These are phyloP conservation scores for Diplodia scrobiculata DNA, from an alignment of 2,329 filamentous ascomycete genomes.

Conservation along the genomic window DNA sequence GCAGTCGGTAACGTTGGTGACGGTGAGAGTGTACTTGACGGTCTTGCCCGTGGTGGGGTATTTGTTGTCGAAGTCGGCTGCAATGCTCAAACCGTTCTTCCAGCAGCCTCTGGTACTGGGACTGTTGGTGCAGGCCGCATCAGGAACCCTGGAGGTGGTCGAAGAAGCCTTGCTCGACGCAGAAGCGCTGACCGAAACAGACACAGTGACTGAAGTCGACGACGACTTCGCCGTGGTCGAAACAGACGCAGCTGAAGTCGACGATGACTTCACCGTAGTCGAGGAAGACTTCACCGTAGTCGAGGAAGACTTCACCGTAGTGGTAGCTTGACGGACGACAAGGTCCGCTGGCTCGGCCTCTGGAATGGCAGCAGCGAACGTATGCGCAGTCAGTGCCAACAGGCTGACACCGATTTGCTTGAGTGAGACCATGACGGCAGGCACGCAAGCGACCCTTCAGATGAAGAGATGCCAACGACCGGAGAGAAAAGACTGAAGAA, in stretches of 20 bases:
- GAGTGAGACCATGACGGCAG: slow-evolving; percentile 36
- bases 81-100: slow-evolving; percentile 48
- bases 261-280: slow-evolving; percentile 31
- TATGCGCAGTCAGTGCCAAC: slow-evolving; percentile 33
- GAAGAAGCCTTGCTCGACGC: background rate
- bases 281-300: slow-evolving; percentile 32
- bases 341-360: slow-evolving; percentile 27
- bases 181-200: background rate
- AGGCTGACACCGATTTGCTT: slow-evolving; percentile 23
- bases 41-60: slow-evolving; percentile 45
- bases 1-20: slow-evolving; percentile 48
- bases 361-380: slow-evolving; percentile 37
- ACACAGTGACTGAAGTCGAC: slow-evolving; percentile 37
- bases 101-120: slow-evolving; percentile 48
- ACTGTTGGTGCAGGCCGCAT: slow-evolving; percentile 46
- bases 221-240: background rate
- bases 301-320: slow-evolving; percentile 33
- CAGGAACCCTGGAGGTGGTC: slow-evolving; percentile 31
- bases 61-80: slow-evolving; percentile 52
- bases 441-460: background rate
- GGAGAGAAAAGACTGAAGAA: slow-evolving; percentile 14
- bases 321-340: slow-evolving; percentile 8
- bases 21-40: slow-evolving; percentile 45
- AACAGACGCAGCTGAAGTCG: slow-evolving; percentile 8
- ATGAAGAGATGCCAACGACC: background rate